Evolutionary conservation across 129 eudicot genomes (phyloP).

Genomic region (Arctium minus): DNA sequence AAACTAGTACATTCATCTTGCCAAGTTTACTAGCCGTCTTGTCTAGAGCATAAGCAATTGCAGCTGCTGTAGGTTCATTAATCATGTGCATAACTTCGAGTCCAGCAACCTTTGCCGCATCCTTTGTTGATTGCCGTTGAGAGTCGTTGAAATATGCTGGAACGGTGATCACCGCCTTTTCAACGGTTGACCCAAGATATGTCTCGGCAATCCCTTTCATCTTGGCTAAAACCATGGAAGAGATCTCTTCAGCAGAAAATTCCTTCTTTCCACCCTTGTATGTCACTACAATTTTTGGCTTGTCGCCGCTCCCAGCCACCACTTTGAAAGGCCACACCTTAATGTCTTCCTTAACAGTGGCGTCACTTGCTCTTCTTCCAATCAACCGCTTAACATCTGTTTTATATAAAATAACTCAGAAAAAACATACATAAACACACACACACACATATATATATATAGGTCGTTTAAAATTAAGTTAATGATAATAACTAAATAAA

Average conservation of each 20-base stretch:
- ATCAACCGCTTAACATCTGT: slow-evolving; percentile 27
- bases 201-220: slow-evolving; percentile 37
- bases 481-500: background rate
- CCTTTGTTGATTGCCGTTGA: slow-evolving; percentile 45
- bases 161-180: slow-evolving; percentile 41
- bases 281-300: slow-evolving; percentile 18
- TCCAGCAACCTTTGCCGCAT: slow-evolving; percentile 38
- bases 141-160: slow-evolving; percentile 41
- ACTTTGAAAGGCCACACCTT: slow-evolving; percentile 32
- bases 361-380: slow-evolving; percentile 30
- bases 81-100: slow-evolving; percentile 31
- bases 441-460: no score
- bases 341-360: slow-evolving; percentile 21
- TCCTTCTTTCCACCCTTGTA: slow-evolving; percentile 17
- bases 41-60: slow-evolving; percentile 26
- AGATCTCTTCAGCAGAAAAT: slow-evolving; percentile 39
- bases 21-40: slow-evolving; percentile 17
- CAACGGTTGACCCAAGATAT: slow-evolving; percentile 25
- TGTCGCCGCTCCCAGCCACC: slow-evolving; percentile 16
- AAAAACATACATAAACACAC: background rate
- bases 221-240: slow-evolving; percentile 36
- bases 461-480: background rate
- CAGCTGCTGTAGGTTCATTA: slow-evolving; percentile 36
- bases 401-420: background rate
- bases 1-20: slow-evolving; percentile 26